Conservation (phyloP, 139 green algal genomes). For the Chlorella sp. region DNA sequence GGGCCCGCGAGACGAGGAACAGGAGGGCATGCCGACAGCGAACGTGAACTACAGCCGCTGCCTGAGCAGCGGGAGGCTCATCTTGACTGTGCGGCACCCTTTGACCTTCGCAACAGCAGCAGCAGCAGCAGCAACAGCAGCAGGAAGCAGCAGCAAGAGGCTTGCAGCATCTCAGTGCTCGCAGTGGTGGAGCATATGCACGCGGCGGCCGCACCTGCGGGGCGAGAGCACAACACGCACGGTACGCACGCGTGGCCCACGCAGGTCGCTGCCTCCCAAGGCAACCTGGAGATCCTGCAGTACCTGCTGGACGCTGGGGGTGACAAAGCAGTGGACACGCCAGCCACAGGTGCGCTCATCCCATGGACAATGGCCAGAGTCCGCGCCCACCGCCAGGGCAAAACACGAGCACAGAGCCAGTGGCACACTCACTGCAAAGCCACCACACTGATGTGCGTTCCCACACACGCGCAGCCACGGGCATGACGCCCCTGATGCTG, state of each 20-base stretch:
- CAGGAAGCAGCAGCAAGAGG: background rate
- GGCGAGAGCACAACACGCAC: background rate
- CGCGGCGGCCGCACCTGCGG: too few species aligned
- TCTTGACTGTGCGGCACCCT: too few species aligned
- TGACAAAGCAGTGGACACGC: too few species aligned
- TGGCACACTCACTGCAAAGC: too few species aligned
- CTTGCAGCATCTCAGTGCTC: background rate
- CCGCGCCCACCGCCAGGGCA: too few species aligned
- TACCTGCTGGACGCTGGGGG: background rate
- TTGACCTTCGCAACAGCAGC: background rate
- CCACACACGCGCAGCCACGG: background rate
- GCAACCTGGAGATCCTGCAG: background rate
- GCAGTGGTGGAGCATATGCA: background rate
- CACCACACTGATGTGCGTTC: background rate
- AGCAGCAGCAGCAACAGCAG: background rate
- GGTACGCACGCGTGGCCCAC: background rate
- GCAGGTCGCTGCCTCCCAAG: background rate
- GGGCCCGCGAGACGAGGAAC: too few species aligned
- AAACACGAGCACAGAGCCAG: too few species aligned
- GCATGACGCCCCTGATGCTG: conserved; percentile 8
- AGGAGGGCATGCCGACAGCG: too few species aligned
- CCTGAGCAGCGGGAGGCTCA: too few species aligned
- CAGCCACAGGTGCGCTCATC: too few species aligned
- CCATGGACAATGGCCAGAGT: too few species aligned
- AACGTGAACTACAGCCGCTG: too few species aligned